These are phyloP conservation scores for Pleurotus tuber-regium DNA, from an alignment of 768 basidiomycete genomes.

Conservation along the genomic window DNA sequence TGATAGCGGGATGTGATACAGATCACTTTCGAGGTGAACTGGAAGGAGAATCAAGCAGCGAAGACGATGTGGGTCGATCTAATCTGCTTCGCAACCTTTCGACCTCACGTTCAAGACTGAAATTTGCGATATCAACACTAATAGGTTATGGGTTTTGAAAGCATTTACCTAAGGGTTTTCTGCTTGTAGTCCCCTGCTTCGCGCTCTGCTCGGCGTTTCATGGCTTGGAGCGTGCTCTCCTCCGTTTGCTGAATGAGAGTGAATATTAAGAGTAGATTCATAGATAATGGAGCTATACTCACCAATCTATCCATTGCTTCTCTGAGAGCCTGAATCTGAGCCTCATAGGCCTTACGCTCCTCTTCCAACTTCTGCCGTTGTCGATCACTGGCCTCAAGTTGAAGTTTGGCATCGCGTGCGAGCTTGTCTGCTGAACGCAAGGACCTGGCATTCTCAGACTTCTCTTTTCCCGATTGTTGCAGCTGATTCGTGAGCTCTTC, in stretches of 20 bases:
- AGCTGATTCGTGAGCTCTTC: slow-evolving; percentile 70
- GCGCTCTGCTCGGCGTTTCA: slow-evolving; percentile 73
- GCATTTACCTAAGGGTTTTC: slow-evolving; percentile 59
- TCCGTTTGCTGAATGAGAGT: slow-evolving; percentile 55
- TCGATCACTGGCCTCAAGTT: slow-evolving; percentile 60
- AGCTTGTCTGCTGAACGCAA: slow-evolving; percentile 31
- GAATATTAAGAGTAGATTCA: slow-evolving; percentile 3
- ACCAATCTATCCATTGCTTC: slow-evolving; percentile 62
- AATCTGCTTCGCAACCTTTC: slow-evolving; percentile 66
- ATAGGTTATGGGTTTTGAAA: not conserved
- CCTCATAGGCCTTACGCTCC: slow-evolving; percentile 58
- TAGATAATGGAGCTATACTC: slow-evolving; percentile 21
- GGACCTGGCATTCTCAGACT: slow-evolving; percentile 42
- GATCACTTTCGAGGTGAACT: slow-evolving; percentile 31
- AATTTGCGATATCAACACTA: slow-evolving; percentile 6
- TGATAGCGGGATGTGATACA: not conserved
- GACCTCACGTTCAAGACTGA: slow-evolving; percentile 63
- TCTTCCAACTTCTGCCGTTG: slow-evolving; percentile 62
- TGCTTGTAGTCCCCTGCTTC: slow-evolving; percentile 76
- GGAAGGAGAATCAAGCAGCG: slow-evolving; percentile 22
- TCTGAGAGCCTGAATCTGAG: slow-evolving; percentile 55
- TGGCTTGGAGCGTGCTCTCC: slow-evolving; percentile 63
- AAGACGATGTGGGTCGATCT: slow-evolving; percentile 49
- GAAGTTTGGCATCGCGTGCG: slow-evolving; percentile 50
- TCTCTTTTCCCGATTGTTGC: slow-evolving; percentile 48